Base-by-base conservation (phyloP, 768 basidiomycete genomes). In the Lactarius hatsudake region DNA sequence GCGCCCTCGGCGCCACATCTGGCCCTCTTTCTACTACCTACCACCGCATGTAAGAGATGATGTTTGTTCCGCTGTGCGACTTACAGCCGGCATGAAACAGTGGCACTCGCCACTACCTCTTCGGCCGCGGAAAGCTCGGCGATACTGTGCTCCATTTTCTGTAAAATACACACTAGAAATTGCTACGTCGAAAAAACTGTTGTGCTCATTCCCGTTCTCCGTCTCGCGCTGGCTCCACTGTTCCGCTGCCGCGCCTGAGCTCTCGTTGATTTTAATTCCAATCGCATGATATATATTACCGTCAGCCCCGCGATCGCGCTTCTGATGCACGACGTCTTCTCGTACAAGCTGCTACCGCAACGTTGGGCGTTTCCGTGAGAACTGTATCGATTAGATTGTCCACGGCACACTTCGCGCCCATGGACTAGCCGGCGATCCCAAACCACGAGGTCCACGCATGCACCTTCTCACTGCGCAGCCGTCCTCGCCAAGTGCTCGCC, bases 1-100 rank as follows among this genome's bases (percentile, higher is more conserved):
- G 62, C 51, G 17, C 36, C 34, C 30, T 28, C 18, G 15, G 65
- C 60, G 66, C 62, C 66, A 55, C 63, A 32, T 38, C 42, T 26
- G 59, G 26, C 62, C 45, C 13, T 3, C 51, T 26, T 28, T 13
- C 2, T 5, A n/a, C n/a, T n/a, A 45, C 57, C 34, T 23, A 48
- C 66, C 62, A 67, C 53, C 59, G 51, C 62, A 55, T 43, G 40
- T 51, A 67, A 42, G n/a, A 60, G n/a, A 48, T 4, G 32, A 32
- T 32, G 32, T 32, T 32, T 7, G 32, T 32, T 32, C 54, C 53
- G 53, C 63, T 64, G 51, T 53, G 67, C 59, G 67, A 63, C 67
- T 68, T 68, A 68, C 67, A 68, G 67, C 67, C 67, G 67, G 67
- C 67, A 18, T 45, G 51, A 12, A 53, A 2, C 23, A 40, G 59